Percentiles rank a stretch among this genome's conserved stretches.
phyloP scores from a whole-genome alignment of 148 eudicot genomes.

The Gaultheria prostrata region DNA sequence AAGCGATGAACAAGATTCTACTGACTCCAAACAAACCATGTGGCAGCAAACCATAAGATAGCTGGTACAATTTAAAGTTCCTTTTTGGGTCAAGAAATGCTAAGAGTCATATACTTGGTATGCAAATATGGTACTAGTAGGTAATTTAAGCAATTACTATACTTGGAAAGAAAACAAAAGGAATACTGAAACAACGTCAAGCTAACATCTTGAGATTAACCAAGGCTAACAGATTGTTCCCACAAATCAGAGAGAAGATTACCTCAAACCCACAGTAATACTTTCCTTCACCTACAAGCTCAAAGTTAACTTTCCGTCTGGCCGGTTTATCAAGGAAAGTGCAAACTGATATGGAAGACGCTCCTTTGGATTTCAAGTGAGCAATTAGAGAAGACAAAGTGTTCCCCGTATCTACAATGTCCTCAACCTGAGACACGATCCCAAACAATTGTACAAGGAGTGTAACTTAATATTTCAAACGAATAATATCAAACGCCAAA shows the following conservation, averaged over 20 bases:
- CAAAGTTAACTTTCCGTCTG: slow-evolving; percentile 50
- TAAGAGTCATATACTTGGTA: not conserved
- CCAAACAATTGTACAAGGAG: not conserved
- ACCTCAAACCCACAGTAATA: slow-evolving; percentile 86
- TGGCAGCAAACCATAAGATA: not conserved
- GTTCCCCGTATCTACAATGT: slow-evolving; percentile 86
- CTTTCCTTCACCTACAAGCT: slow-evolving; percentile 72
- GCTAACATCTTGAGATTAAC: not conserved
- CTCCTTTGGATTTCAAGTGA: slow-evolving; percentile 71
- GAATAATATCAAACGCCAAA: not conserved
- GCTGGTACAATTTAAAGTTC: not conserved
- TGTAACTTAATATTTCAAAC: not conserved
- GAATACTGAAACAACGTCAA: not conserved
- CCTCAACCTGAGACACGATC: slow-evolving; percentile 63
- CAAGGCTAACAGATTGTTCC: too few relatives aligned
- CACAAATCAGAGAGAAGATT: slow-evolving; percentile 10
- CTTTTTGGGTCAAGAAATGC: not conserved
- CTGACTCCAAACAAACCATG: not conserved
- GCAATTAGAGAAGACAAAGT: slow-evolving; percentile 57
- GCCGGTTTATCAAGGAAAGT: slow-evolving; percentile 83
- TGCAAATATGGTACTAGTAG: not conserved
- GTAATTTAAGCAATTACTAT: not conserved
- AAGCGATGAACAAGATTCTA: not conserved
- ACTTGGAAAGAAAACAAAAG: not conserved
- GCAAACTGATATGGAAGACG: slow-evolving; percentile 75